Evolutionary conservation across 768 basidiomycete genomes (phyloP).

Genomic region (Auriscalpium orientale): DNA sequence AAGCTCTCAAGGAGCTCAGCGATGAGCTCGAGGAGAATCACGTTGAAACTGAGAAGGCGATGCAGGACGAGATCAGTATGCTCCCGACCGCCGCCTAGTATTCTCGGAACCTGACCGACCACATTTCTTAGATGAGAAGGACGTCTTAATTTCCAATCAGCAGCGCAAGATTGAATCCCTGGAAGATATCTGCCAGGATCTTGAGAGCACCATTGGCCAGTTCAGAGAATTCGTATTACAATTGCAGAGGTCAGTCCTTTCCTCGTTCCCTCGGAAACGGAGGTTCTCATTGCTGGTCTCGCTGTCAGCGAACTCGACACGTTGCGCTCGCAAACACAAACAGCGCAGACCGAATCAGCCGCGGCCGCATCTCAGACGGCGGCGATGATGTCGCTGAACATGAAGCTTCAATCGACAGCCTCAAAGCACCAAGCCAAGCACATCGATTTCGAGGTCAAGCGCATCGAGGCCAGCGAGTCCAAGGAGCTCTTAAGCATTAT

Average conservation of each 20-base stretch:
- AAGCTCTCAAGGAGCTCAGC: conserved; percentile 90
- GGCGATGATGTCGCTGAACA: conserved; percentile 88
- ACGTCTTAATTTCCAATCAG: conserved; percentile 62
- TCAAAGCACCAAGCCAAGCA: conserved; percentile 85
- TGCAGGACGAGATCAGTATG: conserved; percentile 86
- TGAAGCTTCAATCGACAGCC: conserved; percentile 88
- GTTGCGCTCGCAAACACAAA: conserved; percentile 79
- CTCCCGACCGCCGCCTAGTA: background rate
- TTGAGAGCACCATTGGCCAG: conserved; percentile 81
- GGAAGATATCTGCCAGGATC: conserved; percentile 77
- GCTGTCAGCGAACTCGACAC: conserved; percentile 69
- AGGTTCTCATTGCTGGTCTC: background rate
- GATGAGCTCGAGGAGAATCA: conserved; percentile 98
- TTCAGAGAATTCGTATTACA: conserved; percentile 89
- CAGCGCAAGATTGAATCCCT: conserved; percentile 54
- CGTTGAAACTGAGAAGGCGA: conserved; percentile 81
- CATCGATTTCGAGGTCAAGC: conserved; percentile 84
- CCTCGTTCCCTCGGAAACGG: too few species aligned
- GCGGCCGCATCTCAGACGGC: conserved; percentile 84
- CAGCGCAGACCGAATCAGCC: conserved; percentile 75
- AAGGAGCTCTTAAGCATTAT: conserved; percentile 75
- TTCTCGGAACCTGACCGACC: background rate
- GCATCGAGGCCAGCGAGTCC: conserved; percentile 77
- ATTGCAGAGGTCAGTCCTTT: conserved; percentile 58
- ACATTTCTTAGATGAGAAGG: conserved; percentile 51